Evolutionary conservation across 2,329 filamentous ascomycete genomes (phyloP), one percentile per base, ranked within the genome.

Genomic region (Nannizziopsis barbatae): DNA sequence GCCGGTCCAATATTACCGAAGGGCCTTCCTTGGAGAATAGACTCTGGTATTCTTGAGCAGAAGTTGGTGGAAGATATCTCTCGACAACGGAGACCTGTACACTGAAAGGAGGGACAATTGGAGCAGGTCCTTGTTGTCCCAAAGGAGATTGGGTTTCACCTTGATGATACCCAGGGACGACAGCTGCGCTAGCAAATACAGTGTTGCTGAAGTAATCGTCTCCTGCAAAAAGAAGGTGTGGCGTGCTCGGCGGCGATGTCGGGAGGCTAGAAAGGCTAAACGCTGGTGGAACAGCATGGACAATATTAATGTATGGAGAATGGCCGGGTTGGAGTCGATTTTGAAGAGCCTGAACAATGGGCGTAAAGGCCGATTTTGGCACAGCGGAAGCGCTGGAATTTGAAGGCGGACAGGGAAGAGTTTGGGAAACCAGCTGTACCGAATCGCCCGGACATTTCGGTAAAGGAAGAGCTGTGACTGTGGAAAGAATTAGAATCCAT

Each of bases 11-110:
- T 1, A 83, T 67, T 42, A 79, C 67, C 0, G 79, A 82, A 2
- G 71, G 72, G 3, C 75, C 73, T 39, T 66, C 69, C 2, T 70
- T 63, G 12, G 66, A 69, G 60, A 81, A 81, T 57, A 82, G 72
- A 53, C 79, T 73, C 30, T 67, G 62, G 51, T 79, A 79, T 57
- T 83, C 79, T 55, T 76, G 71, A 0, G 65, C 58, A 17, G 73
- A 78, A 0, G 76, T 72, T 2, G 79, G 79, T 14, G 79, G 79
- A n/a, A 83, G 77, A 60, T 80, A 82, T 33, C 79, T 74, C 62
- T 83, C 79, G 3, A 82, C 70, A 10, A 81, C 69, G 1, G 77
- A 76, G 36, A 81, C 66, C 47, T 81, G 72, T 52, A 81, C 75
- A 43, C 74, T 77, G 14, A 71, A 72, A 0, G 78, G 79, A 5